Conservation (phyloP, 305 asterid species). For the Fraxinus ornus region DNA sequence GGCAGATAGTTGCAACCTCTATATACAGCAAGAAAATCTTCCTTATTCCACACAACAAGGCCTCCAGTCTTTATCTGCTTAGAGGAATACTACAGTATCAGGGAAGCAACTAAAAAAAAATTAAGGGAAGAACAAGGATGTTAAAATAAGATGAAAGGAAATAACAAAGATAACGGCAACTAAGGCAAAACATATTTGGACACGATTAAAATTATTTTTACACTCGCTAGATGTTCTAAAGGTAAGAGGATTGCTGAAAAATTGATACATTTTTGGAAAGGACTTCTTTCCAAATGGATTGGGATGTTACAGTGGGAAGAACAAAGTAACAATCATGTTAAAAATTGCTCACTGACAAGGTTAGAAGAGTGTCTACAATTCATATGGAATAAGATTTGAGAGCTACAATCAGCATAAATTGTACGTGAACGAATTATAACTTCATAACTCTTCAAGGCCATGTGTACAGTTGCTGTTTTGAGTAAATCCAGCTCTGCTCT, state of each 20-base stretch:
- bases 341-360: conserved; percentile 1
- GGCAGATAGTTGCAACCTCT: conserved; percentile 56
- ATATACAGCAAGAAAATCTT: conserved; percentile 75
- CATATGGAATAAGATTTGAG: conserved; percentile 5
- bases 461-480: not conserved
- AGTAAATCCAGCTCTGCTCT: not conserved
- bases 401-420: conserved; percentile 12
- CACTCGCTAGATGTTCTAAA: not conserved
- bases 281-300: not conserved
- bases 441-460: not conserved
- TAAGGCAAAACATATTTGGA: conserved; percentile 3
- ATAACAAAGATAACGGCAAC: not conserved
- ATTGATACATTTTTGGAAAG: conserved; percentile 10
- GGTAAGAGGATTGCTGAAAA: conserved; percentile 7
- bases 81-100: conserved; percentile 24
- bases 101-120: conserved; percentile 11
- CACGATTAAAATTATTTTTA: not conserved
- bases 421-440: conserved; percentile 3
- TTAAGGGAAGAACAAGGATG: conserved; percentile 15
- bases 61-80: conserved; percentile 87
- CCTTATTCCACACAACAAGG: conserved; percentile 66
- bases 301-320: not conserved
- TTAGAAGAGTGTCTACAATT: conserved; percentile 1
- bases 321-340: not conserved
- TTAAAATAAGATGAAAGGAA: conserved; percentile 9